Base-by-base conservation (phyloP, 1,284 basidiomycete genomes). In the Ceratobasidium sp. region DNA sequence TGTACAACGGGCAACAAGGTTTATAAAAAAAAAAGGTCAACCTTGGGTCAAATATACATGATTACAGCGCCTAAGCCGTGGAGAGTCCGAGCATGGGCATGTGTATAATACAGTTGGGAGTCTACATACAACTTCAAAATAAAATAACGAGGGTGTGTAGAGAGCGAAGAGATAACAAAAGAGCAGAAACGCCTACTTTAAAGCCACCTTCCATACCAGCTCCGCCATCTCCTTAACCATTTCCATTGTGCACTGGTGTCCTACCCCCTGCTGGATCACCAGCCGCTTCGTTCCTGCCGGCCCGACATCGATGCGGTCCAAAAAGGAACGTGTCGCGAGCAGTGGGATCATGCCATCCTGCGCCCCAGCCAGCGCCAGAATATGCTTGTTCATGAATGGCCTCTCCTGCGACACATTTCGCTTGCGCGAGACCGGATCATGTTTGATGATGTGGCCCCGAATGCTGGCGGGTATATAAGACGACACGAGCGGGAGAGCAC, bases 221-320 rank as follows among this genome's bases (percentile, higher is more conserved):
- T 73, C 59, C 11, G 70, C 59, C 57, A 71, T 71, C 29, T 73
- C 70, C 19, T 13, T 52, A 17, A 73, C 54, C 70, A 73, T 73
- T 25, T 73, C 70, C 25, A 19, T 71, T 15, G 69, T 71, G 37
- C 69, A 71, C 40, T 73, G 70, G 25, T 73, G 70, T 17, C 69
- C 69, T 19, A 71, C 69, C 25, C 69, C 70, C 25, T 73, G 43
- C 19, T 73, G 70, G 13, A 73, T 73, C 43, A 73, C 49, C 2
- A 73, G 59, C 17, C 70, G 40, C 34, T 73, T 73, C 19, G 70
- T 62, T 40, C 70, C 70, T 8, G 49, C 22, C 7, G 70, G 59
- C 6, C 70, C 70, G 4, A 73, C 70, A 34, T 73, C 57, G 34
- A 73, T 73, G 19, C 70, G 70, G 25, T 73, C 70, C 44, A 73